Evolutionary conservation across 2,329 filamentous ascomycete genomes (phyloP).

Genomic region (Fusarium solani-melongenae): DNA sequence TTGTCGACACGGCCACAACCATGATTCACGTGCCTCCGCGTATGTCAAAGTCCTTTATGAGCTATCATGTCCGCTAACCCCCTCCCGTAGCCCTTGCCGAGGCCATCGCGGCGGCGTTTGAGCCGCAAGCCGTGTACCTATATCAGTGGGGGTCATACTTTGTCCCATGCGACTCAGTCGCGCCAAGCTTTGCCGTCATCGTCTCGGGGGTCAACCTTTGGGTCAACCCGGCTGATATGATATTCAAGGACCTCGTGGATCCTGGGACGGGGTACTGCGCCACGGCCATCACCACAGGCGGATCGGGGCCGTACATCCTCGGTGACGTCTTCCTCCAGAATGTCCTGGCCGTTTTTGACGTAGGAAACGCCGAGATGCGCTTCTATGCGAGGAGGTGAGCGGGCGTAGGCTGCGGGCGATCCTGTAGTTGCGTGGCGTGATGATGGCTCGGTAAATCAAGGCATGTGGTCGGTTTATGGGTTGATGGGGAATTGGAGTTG

Average conservation of each 20-base stretch:
- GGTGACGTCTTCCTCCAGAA: slow-evolving; percentile 64
- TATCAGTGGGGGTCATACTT: slow-evolving; percentile 62
- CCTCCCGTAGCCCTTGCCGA: slow-evolving; percentile 55
- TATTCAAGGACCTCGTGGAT: slow-evolving; percentile 57
- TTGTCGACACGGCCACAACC: slow-evolving; percentile 64
- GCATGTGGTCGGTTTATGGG: background rate
- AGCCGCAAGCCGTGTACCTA: slow-evolving; percentile 59
- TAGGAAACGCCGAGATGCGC: slow-evolving; percentile 58
- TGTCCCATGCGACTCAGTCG: slow-evolving; percentile 59
- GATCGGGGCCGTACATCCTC: slow-evolving; percentile 59
- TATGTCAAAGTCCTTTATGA: slow-evolving; percentile 43
- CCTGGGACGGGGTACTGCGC: slow-evolving; percentile 60
- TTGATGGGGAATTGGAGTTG: background rate
- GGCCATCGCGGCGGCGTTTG: slow-evolving; percentile 58
- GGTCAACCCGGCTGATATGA: slow-evolving; percentile 61
- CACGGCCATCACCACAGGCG: slow-evolving; percentile 58
- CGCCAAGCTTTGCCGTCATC: slow-evolving; percentile 58
- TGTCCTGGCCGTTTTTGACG: slow-evolving; percentile 60
- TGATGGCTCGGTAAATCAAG: slow-evolving; percentile 7
- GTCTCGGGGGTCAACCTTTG: slow-evolving; percentile 57
- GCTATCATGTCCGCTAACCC: background rate
- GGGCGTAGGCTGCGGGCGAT: background rate
- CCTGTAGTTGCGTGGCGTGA: slow-evolving; percentile 4
- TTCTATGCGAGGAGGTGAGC: slow-evolving; percentile 50
- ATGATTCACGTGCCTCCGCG: slow-evolving; percentile 62